Evolutionary conservation across 352 stramenopile genomes (phyloP).

Genomic region (Globisporangium viniferum): DNA sequence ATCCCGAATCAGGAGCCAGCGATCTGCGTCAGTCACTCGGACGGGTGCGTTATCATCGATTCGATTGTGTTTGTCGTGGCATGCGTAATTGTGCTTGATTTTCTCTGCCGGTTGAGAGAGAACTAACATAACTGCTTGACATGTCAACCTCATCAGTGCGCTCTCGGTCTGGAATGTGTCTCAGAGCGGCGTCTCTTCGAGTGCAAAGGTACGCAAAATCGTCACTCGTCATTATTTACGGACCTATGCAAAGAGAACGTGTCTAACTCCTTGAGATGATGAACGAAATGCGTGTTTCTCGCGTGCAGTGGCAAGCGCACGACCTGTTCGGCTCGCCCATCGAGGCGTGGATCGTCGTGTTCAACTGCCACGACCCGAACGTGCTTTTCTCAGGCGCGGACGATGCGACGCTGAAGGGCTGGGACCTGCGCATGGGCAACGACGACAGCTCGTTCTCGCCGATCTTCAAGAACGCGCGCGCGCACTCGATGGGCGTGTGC

Average conservation of each 20-base stretch:
- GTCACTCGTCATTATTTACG: background rate
- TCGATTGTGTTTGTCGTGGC: no score
- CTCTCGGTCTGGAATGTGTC: constrained; percentile 17
- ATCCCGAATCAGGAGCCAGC: constrained; percentile 37
- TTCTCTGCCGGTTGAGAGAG: background rate
- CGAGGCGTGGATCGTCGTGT: constrained; percentile 82
- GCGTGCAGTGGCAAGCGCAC: constrained; percentile 62
- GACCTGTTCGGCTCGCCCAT: constrained; percentile 74
- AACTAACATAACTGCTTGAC: background rate
- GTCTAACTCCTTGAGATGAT: background rate
- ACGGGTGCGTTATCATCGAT: constrained; percentile 47
- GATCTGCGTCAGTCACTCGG: constrained; percentile 79
- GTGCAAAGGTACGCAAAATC: constrained; percentile 11
- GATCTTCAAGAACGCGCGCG: constrained; percentile 53
- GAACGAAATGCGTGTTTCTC: background rate
- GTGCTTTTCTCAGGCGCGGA: constrained; percentile 79
- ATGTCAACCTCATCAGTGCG: background rate
- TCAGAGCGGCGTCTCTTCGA: constrained; percentile 10
- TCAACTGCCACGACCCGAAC: constrained; percentile 74
- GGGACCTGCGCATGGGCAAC: constrained; percentile 52
- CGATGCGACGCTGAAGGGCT: constrained; percentile 75
- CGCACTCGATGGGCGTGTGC: constrained; percentile 83
- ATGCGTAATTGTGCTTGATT: background rate
- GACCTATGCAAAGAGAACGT: constrained; percentile 11
- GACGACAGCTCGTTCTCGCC: constrained; percentile 16